Base-by-base conservation (phyloP, 1,139 yeast species). In the Debaryomycetaceae sp. region DNA sequence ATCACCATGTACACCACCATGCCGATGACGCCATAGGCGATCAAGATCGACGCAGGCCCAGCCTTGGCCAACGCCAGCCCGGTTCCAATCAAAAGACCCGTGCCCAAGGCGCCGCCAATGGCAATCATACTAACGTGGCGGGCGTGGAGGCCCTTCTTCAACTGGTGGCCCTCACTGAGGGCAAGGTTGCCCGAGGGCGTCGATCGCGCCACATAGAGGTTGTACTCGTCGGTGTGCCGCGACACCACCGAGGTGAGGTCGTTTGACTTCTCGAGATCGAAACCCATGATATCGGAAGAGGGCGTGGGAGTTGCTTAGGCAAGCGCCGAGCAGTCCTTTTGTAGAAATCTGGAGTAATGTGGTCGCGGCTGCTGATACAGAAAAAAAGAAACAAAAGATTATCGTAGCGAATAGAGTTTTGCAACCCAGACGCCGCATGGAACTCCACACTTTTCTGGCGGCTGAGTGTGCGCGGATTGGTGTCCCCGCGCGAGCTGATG, bases 81-180 rank as follows among this genome's bases (percentile, higher is more conserved):
- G 7, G 85, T 78, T 44, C 88, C 86, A 43, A 82, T 76, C 41
- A 80, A 58, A 42, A 80, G 64, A 45, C 89, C 88, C 5, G 86
- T 78, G 38, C 84, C 83, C 36, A 62, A 48, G 15, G 70, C 70
- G 41, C 71, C 71, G 34, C 71, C 71, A 43, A 65, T 53, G 45
- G 85, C 84, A 54, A 80, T 77, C 91, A 83, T 80, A 34, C 80
- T 68, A 45, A 81, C 75, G 50, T 82, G 91, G 44, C 91, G 64
- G 10, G 89, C 78, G 46, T 78, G 74, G 38, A 83, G 60, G 17
- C 69, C 74, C 49, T 78, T 71, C 43, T 76, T 75, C 44, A 83
- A 64, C 39, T 71, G 57, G 39, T 67, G 73, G 10, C 78, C 82
- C 5, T 68, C 68, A 24, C 58, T 48, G 10, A 50, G 52, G 26